Conservation (phyloP, 495 filamentous ascomycete species). For the Tuber umbilicatum region DNA sequence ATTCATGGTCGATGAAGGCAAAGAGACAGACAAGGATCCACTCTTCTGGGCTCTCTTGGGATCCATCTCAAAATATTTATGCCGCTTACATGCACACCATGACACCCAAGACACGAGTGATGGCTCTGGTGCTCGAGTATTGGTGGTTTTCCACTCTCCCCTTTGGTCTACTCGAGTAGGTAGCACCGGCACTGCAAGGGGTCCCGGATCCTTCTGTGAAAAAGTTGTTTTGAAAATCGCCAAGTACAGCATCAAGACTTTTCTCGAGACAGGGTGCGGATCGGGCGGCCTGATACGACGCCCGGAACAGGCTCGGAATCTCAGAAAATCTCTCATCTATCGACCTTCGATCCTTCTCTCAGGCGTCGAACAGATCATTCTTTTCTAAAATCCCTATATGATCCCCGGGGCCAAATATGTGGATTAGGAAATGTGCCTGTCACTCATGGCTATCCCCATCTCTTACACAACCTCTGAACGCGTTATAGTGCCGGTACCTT, state of each 20-base stretch:
- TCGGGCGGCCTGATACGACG: not conserved
- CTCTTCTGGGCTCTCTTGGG: not conserved
- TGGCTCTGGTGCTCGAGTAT: not conserved
- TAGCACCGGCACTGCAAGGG: not conserved
- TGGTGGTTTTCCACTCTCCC: not conserved
- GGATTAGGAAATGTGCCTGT: conserved; percentile 1
- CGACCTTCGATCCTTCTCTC: not conserved
- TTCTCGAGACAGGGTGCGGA: not conserved
- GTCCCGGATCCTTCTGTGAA: not conserved
- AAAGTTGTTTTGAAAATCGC: not conserved
- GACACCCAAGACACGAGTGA: not conserved
- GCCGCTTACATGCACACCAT: not conserved
- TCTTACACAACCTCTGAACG: not conserved
- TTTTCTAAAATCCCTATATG: not conserved
- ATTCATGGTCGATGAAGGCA: not conserved
- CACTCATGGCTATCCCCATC: not conserved
- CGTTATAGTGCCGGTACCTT: not conserved
- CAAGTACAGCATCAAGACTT: not conserved
- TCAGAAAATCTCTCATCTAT: not conserved
- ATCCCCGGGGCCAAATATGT: not conserved
- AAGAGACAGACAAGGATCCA: not conserved
- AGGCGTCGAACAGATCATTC: not conserved
- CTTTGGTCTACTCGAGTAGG: too few species aligned
- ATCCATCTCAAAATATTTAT: not conserved
- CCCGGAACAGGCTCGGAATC: not conserved